These are phyloP conservation scores for Pisolithus sp. DNA, from an alignment of 768 basidiomycete species.

Conservation along the genomic window DNA sequence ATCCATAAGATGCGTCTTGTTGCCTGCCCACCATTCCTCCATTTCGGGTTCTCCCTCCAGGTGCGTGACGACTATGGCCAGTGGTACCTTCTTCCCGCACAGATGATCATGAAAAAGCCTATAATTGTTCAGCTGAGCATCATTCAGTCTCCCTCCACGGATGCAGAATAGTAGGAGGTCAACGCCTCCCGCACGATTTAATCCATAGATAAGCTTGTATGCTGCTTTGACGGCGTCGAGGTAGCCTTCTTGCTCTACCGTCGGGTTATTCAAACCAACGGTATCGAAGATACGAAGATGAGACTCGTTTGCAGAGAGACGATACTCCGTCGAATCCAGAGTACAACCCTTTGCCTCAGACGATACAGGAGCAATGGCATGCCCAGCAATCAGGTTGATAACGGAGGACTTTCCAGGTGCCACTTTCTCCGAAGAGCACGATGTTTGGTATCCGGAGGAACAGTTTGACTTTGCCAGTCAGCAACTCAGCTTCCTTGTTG, in stretches of 20 bases:
- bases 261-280: constrained; percentile 21
- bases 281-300: constrained; percentile 29
- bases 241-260: constrained; percentile 3
- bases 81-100: constrained; percentile 32
- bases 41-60: constrained; percentile 26
- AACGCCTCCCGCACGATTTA: constrained; percentile 28
- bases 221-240: constrained; percentile 20
- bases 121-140: constrained; percentile 26
- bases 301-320: constrained; percentile 12
- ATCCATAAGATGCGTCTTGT: constrained; percentile 11
- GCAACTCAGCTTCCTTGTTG: not conserved
- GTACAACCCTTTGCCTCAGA: constrained; percentile 28
- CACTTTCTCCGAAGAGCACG: constrained; percentile 36
- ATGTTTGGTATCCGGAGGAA: constrained; percentile 19
- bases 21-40: constrained; percentile 28
- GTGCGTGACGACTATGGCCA: constrained; percentile 34
- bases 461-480: constrained; percentile 8
- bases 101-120: constrained; percentile 33
- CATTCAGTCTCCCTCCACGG: constrained; percentile 23
- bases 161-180: constrained; percentile 35
- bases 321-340: constrained; percentile 20
- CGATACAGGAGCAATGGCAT: constrained; percentile 19
- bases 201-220: constrained; percentile 22
- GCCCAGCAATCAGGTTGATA: constrained; percentile 34
- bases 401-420: constrained; percentile 37